Evolutionary conservation across 257 asterid genomes (phyloP), one percentile per base, ranked within the genome.

Genomic region (Perilla frutescens): DNA sequence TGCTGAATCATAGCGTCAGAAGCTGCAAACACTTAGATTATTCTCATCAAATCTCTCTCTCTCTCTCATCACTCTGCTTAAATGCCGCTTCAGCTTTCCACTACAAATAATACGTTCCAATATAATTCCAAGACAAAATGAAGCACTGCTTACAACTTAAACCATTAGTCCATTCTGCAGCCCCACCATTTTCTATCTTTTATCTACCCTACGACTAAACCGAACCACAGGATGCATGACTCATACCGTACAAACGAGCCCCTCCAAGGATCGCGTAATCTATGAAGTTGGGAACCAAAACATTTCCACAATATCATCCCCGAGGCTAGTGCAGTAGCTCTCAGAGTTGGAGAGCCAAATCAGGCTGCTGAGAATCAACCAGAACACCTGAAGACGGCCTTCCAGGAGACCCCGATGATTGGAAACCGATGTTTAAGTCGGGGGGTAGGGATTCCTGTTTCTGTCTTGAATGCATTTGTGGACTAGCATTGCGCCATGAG

Each of bases 351-450:
- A 90, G 84, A 76, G 99, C 99, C 71, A 96, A 81, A 84, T 96
- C 99, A 20, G 99, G 99, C 78, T 92, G 99, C 87, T 90, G 97
- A 50, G 99, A 88, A 84, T 95, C 98, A 51, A 93, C 88, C 74
- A 85, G 63, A 53, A 84, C 89, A 15, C 88, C 84, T 0, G 96
- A 83, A 53, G 97, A 84, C 51, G 96, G 96, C 70, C 93, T 80
- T 11, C 90, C 88, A 1, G 98, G 97, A 9, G 99, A 94, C 12
- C 96, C 95, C 0, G 97, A 84, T 8, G 98, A 84, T 58, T 89
- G 97, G 85, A 87, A 90, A 67, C 94, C 90, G 32, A 92, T 87
- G 76, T 96, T 96, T 62, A 96, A 74, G 76, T 96, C 99, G 1
- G 99, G 99, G 32, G 98, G 98, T 39, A 86, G 84, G 1, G 91